A percentile compares a stretch with the other conserved stretches of the same genome.
Conservation (phyloP, 106 monocot genomes). For the Platanthera guangdongensis region DNA sequence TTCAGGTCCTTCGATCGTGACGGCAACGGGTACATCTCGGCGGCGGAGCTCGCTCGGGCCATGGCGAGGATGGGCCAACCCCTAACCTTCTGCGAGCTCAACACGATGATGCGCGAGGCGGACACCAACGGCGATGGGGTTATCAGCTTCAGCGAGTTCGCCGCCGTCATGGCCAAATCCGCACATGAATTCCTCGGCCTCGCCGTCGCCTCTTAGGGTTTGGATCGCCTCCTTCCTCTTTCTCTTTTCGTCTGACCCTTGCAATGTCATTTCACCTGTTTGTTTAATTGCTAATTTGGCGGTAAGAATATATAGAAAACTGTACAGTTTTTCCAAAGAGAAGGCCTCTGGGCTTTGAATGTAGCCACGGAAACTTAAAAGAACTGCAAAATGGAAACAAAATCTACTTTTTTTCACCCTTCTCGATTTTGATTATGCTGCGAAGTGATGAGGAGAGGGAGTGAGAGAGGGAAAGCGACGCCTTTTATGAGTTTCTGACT, state of each 20-base stretch:
- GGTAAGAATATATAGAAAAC: too few relatives aligned
- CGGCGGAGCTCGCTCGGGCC: conserved; percentile 67
- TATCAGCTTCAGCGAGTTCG: conserved; percentile 61
- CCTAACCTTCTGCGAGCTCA: conserved; percentile 45
- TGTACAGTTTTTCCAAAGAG: too few relatives aligned
- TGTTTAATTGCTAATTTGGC: too few relatives aligned
- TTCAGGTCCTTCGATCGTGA: conserved; percentile 63
- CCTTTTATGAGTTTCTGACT: too few relatives aligned
- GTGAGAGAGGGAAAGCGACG: too few relatives aligned
- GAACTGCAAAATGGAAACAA: too few relatives aligned
- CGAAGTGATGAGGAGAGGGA: too few relatives aligned
- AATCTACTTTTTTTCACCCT: too few relatives aligned
- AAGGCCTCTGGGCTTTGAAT: too few relatives aligned
- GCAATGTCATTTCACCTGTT: too few relatives aligned
- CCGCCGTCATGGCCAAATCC: conserved; percentile 53
- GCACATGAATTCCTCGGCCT: conserved; percentile 59
- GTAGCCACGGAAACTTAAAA: too few relatives aligned
- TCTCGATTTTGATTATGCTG: too few relatives aligned
- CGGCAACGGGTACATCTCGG: conserved; percentile 58
- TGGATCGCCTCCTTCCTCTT: not conserved
- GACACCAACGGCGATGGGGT: conserved; percentile 61
- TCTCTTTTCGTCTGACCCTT: not conserved
- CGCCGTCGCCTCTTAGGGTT: conserved; percentile 10
- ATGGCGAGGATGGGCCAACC: conserved; percentile 68
- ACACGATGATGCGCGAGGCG: conserved; percentile 50